Evolutionary conservation across 306 rosid genomes (phyloP).

Genomic region (Begonia fuchsioides): DNA sequence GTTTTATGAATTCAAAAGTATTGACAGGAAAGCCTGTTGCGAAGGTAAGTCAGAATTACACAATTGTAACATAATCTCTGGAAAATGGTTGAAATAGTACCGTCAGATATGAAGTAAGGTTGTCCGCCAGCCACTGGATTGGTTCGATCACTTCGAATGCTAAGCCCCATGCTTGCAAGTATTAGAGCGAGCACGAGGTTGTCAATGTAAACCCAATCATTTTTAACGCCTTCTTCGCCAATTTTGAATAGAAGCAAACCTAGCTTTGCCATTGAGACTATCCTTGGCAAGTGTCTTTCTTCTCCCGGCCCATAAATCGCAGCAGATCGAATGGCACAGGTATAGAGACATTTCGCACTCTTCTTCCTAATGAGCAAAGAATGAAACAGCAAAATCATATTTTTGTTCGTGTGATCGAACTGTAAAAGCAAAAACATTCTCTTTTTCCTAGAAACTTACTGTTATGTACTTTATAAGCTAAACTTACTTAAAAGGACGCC

Average conservation of each 20-base stretch:
- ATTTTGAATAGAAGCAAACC: slow-evolving; percentile 60
- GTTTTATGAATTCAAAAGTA: slow-evolving; percentile 65
- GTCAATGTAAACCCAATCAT: slow-evolving; percentile 86
- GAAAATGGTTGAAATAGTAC: slow-evolving; percentile 21
- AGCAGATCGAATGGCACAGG: slow-evolving; percentile 86
- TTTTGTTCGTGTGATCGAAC: no score
- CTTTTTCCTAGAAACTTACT: no score
- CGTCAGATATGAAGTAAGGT: slow-evolving; percentile 84
- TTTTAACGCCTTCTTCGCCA: slow-evolving; percentile 54
- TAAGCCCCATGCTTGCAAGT: slow-evolving; percentile 92
- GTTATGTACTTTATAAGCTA: no score
- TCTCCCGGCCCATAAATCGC: slow-evolving; percentile 95
- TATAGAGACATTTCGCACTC: slow-evolving; percentile 38
- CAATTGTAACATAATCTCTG: background rate
- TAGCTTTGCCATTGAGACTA: slow-evolving; percentile 53
- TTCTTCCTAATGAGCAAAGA: slow-evolving; percentile 25
- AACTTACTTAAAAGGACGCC: slow-evolving; percentile 40
- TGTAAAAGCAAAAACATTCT: no score
- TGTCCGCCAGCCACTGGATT: slow-evolving; percentile 75
- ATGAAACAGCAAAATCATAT: no score
- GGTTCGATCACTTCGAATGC: slow-evolving; percentile 25
- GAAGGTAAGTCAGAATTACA: slow-evolving; percentile 1
- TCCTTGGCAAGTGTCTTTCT: slow-evolving; percentile 88
- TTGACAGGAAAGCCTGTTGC: slow-evolving; percentile 69
- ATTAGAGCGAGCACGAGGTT: slow-evolving; percentile 78